Evolutionary conservation across 768 basidiomycete genomes (phyloP).

Genomic region (Lactifluus pinguis): DNA sequence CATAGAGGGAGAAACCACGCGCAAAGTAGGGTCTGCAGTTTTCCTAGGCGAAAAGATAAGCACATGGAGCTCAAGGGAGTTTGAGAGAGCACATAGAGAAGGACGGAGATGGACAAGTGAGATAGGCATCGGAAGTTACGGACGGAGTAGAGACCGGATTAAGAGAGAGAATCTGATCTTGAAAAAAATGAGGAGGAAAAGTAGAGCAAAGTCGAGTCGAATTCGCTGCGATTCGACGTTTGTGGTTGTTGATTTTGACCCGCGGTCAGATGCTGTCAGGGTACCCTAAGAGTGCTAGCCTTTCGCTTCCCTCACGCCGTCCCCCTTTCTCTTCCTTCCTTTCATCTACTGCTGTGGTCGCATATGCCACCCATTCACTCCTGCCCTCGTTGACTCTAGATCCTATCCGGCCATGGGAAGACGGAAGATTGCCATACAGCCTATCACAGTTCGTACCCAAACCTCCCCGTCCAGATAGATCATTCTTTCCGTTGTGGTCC

Average conservation of each 20-base stretch:
- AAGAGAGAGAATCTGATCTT: not conserved
- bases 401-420: constrained; percentile 43
- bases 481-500: constrained; percentile 21
- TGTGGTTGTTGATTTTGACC: constrained; percentile 15
- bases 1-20: not conserved
- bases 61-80: not conserved
- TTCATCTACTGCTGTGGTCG: not conserved
- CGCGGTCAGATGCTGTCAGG: constrained; percentile 16
- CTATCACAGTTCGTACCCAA: constrained; percentile 53
- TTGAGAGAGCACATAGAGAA: constrained; percentile 4
- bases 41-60: not conserved
- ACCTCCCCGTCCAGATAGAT: constrained; percentile 8
- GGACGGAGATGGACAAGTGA: constrained; percentile 1
- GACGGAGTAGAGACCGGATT: too few relatives aligned
- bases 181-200: not conserved
- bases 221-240: constrained; percentile 8
- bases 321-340: constrained; percentile 7
- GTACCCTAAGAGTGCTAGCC: constrained; percentile 16
- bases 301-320: constrained; percentile 9
- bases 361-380: constrained; percentile 3
- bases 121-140: not conserved
- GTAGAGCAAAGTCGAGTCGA: not conserved
- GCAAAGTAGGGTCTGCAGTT: not conserved
- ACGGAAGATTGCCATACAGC: constrained; percentile 77
- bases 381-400: constrained; percentile 1